phyloP scores from a whole-genome alignment of 179 eudicot species.

The Actinidia arguta region DNA sequence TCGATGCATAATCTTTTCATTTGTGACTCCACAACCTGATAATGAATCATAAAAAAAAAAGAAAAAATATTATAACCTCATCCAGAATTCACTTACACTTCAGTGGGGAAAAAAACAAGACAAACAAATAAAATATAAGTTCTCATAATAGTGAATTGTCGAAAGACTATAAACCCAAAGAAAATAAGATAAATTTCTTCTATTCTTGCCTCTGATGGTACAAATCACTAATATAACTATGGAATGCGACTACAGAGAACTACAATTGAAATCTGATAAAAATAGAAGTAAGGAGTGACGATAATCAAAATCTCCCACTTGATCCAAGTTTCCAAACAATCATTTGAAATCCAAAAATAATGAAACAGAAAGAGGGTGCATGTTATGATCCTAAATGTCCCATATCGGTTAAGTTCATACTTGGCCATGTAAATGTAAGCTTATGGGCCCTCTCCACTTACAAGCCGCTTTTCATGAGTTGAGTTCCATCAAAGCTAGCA shows the following conservation, averaged over 20 bases:
- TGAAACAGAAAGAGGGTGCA: not conserved
- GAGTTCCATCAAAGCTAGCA: too few species aligned
- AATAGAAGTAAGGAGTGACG: not conserved
- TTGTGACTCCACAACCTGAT: slow-evolving; percentile 79
- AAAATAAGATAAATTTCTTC: not conserved
- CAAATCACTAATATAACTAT: not conserved
- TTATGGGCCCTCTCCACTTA: not conserved
- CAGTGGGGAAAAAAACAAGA: not conserved
- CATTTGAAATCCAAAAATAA: not conserved
- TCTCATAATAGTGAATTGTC: not conserved
- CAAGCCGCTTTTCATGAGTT: not conserved
- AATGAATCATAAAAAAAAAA: not conserved
- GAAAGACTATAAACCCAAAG: not conserved
- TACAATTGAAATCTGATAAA: not conserved
- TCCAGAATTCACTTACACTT: not conserved
- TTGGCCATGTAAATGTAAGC: too few species aligned
- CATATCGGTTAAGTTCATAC: not conserved
- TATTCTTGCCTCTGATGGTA: not conserved
- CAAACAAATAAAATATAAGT: not conserved
- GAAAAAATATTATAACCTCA: not conserved
- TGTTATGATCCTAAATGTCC: not conserved
- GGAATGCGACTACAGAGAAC: not conserved
- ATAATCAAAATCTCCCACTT: not conserved
- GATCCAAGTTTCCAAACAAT: not conserved
- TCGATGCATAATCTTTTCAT: slow-evolving; percentile 69